Base-by-base conservation (phyloP, 352 stramenopile genomes). In the Phytophthora fragariae region DNA sequence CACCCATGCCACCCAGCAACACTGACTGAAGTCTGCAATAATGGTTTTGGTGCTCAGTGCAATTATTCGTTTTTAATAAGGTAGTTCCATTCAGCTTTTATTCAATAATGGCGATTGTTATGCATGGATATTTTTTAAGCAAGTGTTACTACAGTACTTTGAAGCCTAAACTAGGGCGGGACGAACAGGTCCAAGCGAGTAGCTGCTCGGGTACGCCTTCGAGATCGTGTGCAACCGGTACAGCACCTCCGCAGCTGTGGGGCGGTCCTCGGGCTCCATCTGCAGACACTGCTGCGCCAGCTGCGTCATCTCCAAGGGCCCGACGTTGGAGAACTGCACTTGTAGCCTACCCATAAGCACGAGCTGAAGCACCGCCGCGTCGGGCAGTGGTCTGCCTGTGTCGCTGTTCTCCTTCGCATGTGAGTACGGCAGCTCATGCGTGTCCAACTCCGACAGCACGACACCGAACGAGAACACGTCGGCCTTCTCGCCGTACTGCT, bases 301-400 rank as follows among this genome's bases (percentile, higher is more conserved):
- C 44, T 86, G 59, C 11, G 81, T 65, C 52, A 92, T 82, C 55
- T 67, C 59, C 39, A 55, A 68, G 1, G 79, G 81, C 19, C 78
- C 82, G 2, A 62, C 47, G 27, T 76, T 73, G 0, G 79, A 80
- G 57, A 92, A 89, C 52, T 77, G 60, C 7, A 83, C 75, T 15
- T 80, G 71, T 27, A 90, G 24, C 49, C 76, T 67, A 1, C 84
- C 84, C 5, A 76, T 74, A 21, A 82, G 73, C 29, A 92, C 81
- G 55, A 84, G 69, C 33, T 84, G 82, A 14, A 92, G 62, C 37
- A 92, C 82, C 19, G 72, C 72, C 29, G 79, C 80, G 64, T 89
- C 66, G 1, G 79, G 70, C 14, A 83, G 67, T 21, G 70, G 66
- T 0, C 70, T 67, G 19, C 69, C 65, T 2, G 52, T 76, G 10